Conservation (phyloP, 2,329 filamentous ascomycete species). For the Colletotrichum scovillei region DNA sequence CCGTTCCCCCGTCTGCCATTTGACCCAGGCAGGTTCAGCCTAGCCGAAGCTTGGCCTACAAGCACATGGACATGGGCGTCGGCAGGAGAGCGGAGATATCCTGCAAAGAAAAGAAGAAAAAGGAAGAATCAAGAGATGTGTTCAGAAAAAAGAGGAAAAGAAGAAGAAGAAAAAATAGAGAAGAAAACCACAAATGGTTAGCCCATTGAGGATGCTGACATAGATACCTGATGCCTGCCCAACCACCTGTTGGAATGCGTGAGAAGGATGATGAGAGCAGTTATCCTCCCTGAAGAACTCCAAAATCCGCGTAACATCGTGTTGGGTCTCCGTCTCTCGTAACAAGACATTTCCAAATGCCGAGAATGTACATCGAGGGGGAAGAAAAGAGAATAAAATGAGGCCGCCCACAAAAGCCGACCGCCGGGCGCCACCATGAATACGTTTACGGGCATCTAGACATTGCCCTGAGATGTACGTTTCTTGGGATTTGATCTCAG, state of each 20-base stretch:
- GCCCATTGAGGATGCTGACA: conserved; percentile 27
- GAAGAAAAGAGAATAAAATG: not conserved
- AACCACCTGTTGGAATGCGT: conserved; percentile 28
- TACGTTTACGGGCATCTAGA: conserved; percentile 4
- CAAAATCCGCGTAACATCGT: conserved; percentile 29
- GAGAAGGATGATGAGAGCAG: conserved; percentile 27
- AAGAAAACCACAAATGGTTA: conserved; percentile 30
- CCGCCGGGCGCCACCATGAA: conserved; percentile 9
- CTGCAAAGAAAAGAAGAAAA: conserved; percentile 7
- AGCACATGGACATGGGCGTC: not conserved
- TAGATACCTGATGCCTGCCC: conserved; percentile 33
- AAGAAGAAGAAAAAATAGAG: conserved; percentile 31
- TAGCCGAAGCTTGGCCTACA: not conserved
- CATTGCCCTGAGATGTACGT: conserved; percentile 6
- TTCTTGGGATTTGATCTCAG: not conserved
- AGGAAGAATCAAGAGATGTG: conserved; percentile 10
- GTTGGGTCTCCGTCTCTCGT: conserved; percentile 13
- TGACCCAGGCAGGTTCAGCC: conserved; percentile 3
- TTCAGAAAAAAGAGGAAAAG: conserved; percentile 15
- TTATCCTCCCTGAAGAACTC: conserved; percentile 29
- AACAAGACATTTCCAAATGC: conserved; percentile 19
- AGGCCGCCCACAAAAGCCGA: conserved; percentile 11
- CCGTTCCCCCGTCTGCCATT: not conserved
- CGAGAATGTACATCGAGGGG: conserved; percentile 23
- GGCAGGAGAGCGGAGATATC: not conserved